Evolutionary conservation across 2,329 filamentous ascomycete species (phyloP), one percentile per base, ranked within the genome.

Genomic region (Aureobasidium uvarum): DNA sequence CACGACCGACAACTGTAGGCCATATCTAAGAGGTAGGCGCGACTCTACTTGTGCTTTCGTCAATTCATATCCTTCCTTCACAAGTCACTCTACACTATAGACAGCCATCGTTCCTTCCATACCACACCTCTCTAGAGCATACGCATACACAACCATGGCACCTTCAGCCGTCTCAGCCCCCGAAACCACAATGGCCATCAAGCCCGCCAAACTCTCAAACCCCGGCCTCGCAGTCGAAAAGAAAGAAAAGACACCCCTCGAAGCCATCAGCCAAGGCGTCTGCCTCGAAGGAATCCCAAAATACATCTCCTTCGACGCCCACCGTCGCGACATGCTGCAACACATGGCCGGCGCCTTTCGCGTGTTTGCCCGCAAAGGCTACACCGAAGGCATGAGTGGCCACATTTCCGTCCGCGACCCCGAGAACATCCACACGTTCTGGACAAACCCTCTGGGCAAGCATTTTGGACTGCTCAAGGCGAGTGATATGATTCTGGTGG

Each of bases 321-420:
- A 90, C 66, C 84, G 89, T 23, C 80, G 81, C 71, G 89, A 88
- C 80, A 85, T 86, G 66, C 79, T 88, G 11, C 78, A 84, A 33
- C 87, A 90, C 75, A 89, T 89, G 81, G 86, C 87, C 1, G 75
- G 74, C 3, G 86, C 86, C 4, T 91, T 91, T 75, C 85, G 88
- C 33, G 82, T 89, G 72, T 90, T 89, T 73, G 81, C 86, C 1
- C 83, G 86, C 54, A 83, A 85, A 70, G 86, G 85, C 58, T 89
- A 85, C 75, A 86, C 84, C 0, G 88, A 90, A 75, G 88, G 88
- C 64, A 88, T 89, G 79, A 81, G 81, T 33, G 88, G 88, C 0
- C 87, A 90, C 74, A 90, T 91, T 69, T 83, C 80, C 16, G 84
- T 90, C 1, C 81, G 87, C 14, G 88, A 90, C 72, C 87, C 88